These are phyloP conservation scores for Sporothrix brasiliensis DNA, from an alignment of 2,329 filamentous ascomycete species.

Conservation along the genomic window DNA sequence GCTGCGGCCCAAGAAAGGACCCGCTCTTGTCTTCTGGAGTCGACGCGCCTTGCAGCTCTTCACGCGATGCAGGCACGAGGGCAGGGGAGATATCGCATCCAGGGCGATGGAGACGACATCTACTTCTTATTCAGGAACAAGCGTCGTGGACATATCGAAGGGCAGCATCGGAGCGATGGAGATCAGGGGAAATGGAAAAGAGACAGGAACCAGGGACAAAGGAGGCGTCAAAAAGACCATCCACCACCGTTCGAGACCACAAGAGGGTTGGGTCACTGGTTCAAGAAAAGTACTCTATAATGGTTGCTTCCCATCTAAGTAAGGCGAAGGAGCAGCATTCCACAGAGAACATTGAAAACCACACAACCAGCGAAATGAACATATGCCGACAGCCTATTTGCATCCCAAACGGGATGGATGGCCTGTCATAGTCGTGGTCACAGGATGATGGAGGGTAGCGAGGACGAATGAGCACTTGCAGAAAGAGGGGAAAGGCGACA, in stretches of 20 bases:
- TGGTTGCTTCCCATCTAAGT: not conserved
- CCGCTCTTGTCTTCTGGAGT: not conserved
- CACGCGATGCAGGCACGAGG: constrained; percentile 12
- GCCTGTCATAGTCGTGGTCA: not conserved
- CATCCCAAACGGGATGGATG: not conserved
- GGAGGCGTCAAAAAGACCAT: not conserved
- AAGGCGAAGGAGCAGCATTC: too few relatives aligned
- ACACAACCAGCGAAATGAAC: not conserved
- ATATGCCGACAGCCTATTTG: constrained; percentile 19
- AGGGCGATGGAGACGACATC: not conserved
- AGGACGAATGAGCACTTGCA: constrained; percentile 24
- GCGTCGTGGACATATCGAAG: not conserved
- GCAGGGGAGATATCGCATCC: not conserved
- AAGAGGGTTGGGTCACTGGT: not conserved
- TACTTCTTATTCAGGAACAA: constrained; percentile 1
- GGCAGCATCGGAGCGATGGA: constrained; percentile 1
- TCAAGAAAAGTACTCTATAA: not conserved
- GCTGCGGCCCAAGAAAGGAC: not conserved
- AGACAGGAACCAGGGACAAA: constrained; percentile 1
- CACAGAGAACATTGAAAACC: not conserved
- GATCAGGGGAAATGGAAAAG: constrained; percentile 16
- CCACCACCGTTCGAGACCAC: not conserved
- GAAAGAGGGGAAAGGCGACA: not conserved
- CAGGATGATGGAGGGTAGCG: constrained; percentile 25
- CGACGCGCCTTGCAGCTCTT: constrained; percentile 8